Base-by-base conservation (phyloP, 2,329 filamentous ascomycete species). In the Xylaria sp. region DNA sequence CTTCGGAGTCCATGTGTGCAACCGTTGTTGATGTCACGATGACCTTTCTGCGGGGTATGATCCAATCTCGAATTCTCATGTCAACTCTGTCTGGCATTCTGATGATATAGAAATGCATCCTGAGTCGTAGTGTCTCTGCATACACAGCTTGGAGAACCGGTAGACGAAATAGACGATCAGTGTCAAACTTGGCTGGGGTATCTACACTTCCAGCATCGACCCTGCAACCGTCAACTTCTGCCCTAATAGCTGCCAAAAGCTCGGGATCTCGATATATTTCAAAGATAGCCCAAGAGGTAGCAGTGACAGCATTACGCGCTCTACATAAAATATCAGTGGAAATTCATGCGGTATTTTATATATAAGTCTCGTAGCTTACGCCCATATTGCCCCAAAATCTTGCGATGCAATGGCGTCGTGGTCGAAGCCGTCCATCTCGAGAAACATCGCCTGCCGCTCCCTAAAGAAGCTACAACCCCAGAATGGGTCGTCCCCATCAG, bases 51-150 rank as follows among this genome's bases (percentile, higher is more conserved):
- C 69, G 70, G 2, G 75, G 75, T 60, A 68, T 60, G 20, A 64
- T 41, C 61, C 73, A 76, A 37, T 75, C 69, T 61, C 63, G 64
- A 55, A 76, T 75, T 7, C 67, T 72, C 68, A 76, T 63, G 62
- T 74, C 73, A 12, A 59, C 66, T 9, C 50, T 70, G 23, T 76
- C 75, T 6, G 73, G 61, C 73, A 77, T 76, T 41, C 76, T 70
- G 51, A 78, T 74, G 28, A 78, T 72, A 62, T 78, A 78, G 32
- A 77, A 77, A 66, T 78, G 72, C 73, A 76, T 77, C n/a, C 75
- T 61, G 1, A 77, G 76, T 10, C 77, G 74, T 18, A 77, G 60
- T 0, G 74, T 77, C 72, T 78, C 76, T 15, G 77, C 76, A 61
- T 78, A 77, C 15, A 75, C 69, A 25, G 75, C 76, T 63, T 76